phyloP scores from a whole-genome alignment of 805 yeast genomes.

The Brettanomyces naardenensis region DNA sequence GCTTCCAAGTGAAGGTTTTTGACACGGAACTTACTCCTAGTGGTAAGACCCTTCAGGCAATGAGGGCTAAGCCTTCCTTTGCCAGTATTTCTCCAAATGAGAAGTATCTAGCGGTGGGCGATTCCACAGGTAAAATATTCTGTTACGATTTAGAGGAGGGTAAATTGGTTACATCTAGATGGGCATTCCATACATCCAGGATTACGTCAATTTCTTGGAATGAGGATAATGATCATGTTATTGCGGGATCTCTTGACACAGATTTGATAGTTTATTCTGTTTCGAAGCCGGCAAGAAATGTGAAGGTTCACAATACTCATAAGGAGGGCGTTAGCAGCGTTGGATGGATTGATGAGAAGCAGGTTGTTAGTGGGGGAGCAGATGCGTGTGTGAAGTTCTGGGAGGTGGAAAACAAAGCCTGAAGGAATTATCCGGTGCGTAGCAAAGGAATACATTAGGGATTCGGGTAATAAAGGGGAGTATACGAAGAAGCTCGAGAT shows the following conservation, averaged over 20 bases:
- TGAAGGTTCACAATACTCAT: slow-evolving; percentile 73
- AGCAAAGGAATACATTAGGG: too few relatives aligned
- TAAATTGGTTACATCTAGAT: slow-evolving; percentile 67
- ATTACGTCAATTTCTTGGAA: slow-evolving; percentile 78
- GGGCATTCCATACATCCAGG: slow-evolving; percentile 92
- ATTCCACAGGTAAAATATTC: slow-evolving; percentile 77
- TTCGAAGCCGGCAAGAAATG: slow-evolving; percentile 65
- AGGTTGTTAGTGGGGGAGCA: slow-evolving; percentile 63
- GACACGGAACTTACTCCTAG: slow-evolving; percentile 13
- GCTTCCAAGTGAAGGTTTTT: slow-evolving; percentile 34
- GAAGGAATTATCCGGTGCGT: too few relatives aligned
- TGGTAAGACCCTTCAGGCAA: slow-evolving; percentile 27
- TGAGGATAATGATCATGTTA: slow-evolving; percentile 59
- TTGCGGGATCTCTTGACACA: slow-evolving; percentile 80
- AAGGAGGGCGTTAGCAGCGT: slow-evolving; percentile 79
- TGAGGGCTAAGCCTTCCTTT: slow-evolving; percentile 56
- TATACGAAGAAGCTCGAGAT: too few relatives aligned
- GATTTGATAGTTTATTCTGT: slow-evolving; percentile 75
- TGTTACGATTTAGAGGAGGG: slow-evolving; percentile 51
- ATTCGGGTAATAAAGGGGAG: too few relatives aligned
- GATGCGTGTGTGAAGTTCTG: slow-evolving; percentile 80
- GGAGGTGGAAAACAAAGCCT: slow-evolving; percentile 30
- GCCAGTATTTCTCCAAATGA: slow-evolving; percentile 68
- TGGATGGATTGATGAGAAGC: slow-evolving; percentile 49
- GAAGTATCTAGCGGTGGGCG: slow-evolving; percentile 73